Evolutionary conservation across 2,329 filamentous ascomycete species (phyloP), one percentile per base, ranked within the genome.

Genomic region (Elsinoe fawcettii): DNA sequence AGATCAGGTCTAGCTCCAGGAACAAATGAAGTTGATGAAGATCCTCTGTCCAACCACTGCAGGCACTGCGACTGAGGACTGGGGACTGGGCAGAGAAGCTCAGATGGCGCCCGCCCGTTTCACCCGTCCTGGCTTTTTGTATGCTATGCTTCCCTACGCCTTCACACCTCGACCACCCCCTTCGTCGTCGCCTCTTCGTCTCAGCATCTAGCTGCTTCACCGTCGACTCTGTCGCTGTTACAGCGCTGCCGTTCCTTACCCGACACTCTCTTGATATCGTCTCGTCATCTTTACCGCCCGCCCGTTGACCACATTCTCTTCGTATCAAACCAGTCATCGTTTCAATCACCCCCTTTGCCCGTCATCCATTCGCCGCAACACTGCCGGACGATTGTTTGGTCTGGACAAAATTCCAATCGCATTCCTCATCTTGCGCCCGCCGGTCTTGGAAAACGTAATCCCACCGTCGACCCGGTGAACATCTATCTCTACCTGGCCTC

Each of bases 271-370:
- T 55, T 23, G 22, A 39, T 30, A 5, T 46, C 27, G 37, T 20
- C 27, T 32, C 16, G 27, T 30, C 39, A 32, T 36, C 30, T 27
- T 22, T 47, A 22, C 30, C 30, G 37, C 39, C 41, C 7, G 46
- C 39, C 54, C 20, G 41, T 49, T 56, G 54, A n/a, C 6, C 34
- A 37, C 54, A 32, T 25, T 56, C 39, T 36, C 25, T 49, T 32
- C 41, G 16, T 41, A 56, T 47, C 32, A 56, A 56, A 56, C 43
- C 54, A 56, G n/a, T 47, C 39, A 56, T 32, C 41, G 37, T 43
- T 56, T 56, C 41, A 46, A 47, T 56, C 41, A 27, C 22, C 54
- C 54, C 54, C 41, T 49, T 56, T 56, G 54, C 41, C 18, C 54
- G 39, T 43, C 36, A 46, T 43, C 53, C 25, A 55, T 46, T 39